Percentiles rank a stretch among this genome's conserved stretches.
Evolutionary conservation across 208 protist genomes (phyloP).

Genomic region (Jaenimonas drosophilae): DNA sequence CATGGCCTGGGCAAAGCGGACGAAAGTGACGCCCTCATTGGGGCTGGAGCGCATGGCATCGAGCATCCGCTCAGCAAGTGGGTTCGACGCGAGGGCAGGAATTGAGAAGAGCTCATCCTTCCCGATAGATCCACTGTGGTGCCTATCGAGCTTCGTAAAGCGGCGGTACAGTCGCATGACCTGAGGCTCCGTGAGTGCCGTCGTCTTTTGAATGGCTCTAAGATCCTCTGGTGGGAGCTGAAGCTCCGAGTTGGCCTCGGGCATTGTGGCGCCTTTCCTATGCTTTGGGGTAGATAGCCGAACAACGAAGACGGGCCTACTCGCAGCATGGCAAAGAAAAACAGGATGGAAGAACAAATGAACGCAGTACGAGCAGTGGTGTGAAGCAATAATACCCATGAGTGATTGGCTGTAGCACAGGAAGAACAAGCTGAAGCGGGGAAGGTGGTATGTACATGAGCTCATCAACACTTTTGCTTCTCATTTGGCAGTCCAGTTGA

Average conservation of each 20-base stretch:
- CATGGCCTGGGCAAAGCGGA: conserved; percentile 74
- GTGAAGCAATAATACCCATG: too few relatives aligned
- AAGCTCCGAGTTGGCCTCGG: too few relatives aligned
- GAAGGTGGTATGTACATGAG: background rate
- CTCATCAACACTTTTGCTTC: too few relatives aligned
- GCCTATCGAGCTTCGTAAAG: conserved; percentile 75
- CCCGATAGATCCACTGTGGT: conserved; percentile 58
- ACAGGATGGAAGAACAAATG: background rate
- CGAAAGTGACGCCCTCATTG: conserved; percentile 73
- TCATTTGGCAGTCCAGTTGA: too few relatives aligned
- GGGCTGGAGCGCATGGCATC: conserved; percentile 71
- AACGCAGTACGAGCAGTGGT: background rate
- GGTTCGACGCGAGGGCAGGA: conserved; percentile 70
- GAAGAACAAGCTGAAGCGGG: background rate
- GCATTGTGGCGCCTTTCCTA: too few relatives aligned
- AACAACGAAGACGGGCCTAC: conserved; percentile 5
- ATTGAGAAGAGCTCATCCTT: conserved; percentile 61
- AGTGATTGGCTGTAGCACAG: background rate
- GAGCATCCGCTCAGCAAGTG: conserved; percentile 73
- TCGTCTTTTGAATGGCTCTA: conserved; percentile 47
- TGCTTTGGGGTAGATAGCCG: too few relatives aligned
- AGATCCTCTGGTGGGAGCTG: too few relatives aligned
- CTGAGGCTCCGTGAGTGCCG: conserved; percentile 72
- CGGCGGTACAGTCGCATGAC: conserved; percentile 77
- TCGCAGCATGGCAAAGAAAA: conserved; percentile 3